These are phyloP conservation scores for Suillus sp. DNA, from an alignment of 768 basidiomycete species.

Conservation along the genomic window DNA sequence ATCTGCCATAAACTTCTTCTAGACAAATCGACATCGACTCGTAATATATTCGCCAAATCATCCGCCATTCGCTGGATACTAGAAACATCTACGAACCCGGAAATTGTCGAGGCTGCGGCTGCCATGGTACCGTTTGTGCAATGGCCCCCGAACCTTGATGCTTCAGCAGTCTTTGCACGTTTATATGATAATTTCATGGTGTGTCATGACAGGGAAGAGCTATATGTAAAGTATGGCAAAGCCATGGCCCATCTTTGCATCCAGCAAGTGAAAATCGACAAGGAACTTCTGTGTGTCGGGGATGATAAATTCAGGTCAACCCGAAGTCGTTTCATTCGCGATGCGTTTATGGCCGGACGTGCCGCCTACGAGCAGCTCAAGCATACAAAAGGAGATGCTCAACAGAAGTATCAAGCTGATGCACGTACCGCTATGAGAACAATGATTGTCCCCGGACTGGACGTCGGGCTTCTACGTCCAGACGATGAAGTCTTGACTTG, in stretches of 20 bases:
- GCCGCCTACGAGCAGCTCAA: not conserved
- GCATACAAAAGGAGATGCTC: too few relatives aligned
- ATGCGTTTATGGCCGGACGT: not conserved
- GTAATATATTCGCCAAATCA: not conserved
- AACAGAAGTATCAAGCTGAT: not conserved
- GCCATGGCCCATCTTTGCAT: not conserved
- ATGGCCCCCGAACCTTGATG: not conserved
- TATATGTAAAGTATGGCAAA: not conserved
- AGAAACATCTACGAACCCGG: conserved; percentile 17
- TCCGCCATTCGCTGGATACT: conserved; percentile 21
- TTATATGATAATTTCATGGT: not conserved
- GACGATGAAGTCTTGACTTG: not conserved
- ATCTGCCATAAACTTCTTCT: not conserved
- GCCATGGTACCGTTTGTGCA: not conserved
- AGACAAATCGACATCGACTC: not conserved
- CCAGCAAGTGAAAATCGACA: not conserved
- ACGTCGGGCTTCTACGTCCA: not conserved
- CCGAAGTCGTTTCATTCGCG: not conserved
- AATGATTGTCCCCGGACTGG: not conserved
- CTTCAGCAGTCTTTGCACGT: not conserved
- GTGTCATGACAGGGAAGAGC: not conserved
- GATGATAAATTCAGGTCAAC: too few relatives aligned
- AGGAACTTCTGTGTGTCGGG: too few relatives aligned
- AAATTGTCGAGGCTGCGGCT: not conserved
- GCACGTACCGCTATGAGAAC: not conserved